Evolutionary conservation across 1,284 basidiomycete species (phyloP), one percentile per base, ranked within the genome.

Genomic region (Schizopora paradoxa): DNA sequence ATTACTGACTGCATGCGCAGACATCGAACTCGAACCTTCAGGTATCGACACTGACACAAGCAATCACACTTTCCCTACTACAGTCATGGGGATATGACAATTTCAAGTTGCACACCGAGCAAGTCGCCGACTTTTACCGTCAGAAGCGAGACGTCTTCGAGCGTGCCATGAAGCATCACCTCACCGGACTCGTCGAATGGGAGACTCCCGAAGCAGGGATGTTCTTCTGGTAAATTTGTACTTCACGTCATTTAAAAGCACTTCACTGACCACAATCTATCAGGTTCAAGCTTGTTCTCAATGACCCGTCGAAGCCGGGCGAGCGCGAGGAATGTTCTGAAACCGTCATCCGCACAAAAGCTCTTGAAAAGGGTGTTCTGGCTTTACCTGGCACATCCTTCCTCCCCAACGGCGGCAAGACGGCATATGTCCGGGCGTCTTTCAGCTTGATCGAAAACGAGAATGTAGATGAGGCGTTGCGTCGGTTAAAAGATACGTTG

Each of bases 311-410:
- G 7, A 57, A 58, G 6, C 57, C 61, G n/a, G n/a, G n/a, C n/a
- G n/a, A n/a, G n/a, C n/a, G 77, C 53, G 63, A 59, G 2, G 72
- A 74, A 39, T 79, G 97, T 63, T 89, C 87, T 2, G 79, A 78
- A 55, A 66, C 72, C n/a, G 59, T 96, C 39, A 90, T 97, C 56
- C 70, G 76, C 43, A 83, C 78, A 11, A 83, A 84, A 55, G 92
- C 92, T 2, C 72, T 88, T 41, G 78, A 81, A 46, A 79, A 79
- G 41, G 91, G 91, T 18, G 88, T 98, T 2, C 75, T 98, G 16
- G 91, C 89, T 7, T 77, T 97, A 4, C 94, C 94, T 0, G 91
- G 91, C 0, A 77, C 75, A 2, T 71, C 75, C 4, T 94, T 92
- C 68, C 70, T 86, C 53, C 87, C 91, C 2, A 79, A 74, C 43